Evolutionary conservation across 257 asterid species (phyloP).

Genomic region (Nicotiana knightiana): DNA sequence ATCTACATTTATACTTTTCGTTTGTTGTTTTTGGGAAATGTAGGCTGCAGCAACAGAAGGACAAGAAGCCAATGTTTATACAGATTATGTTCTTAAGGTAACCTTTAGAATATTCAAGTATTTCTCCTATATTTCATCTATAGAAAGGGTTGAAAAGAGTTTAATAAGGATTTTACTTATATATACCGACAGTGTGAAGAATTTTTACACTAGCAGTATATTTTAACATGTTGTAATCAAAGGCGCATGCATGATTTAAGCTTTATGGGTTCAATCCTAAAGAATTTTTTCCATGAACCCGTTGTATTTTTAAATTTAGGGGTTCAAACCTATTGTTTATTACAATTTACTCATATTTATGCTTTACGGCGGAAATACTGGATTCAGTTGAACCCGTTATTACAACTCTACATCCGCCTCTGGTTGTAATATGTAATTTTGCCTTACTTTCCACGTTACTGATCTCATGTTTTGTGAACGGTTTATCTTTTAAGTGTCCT

Average conservation of each 20-base stretch:
- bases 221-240: neutral
- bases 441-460: neutral
- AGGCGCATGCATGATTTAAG: no score
- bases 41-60: constrained; percentile 42
- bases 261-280: no score
- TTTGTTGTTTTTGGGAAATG: neutral
- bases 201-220: neutral
- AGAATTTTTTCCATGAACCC: no score
- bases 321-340: no score
- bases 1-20: no score
- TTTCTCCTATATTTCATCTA: neutral
- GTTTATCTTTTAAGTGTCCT: neutral
- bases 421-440: neutral
- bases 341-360: no score
- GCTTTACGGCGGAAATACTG: no score
- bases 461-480: neutral
- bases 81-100: constrained; percentile 37
- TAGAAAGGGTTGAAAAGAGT: neutral
- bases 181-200: no score
- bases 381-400: no score
- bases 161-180: no score
- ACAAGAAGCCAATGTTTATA: constrained; percentile 31
- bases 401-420: no score
- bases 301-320: no score
- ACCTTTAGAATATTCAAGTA: neutral